Evolutionary conservation across 2,329 filamentous ascomycete genomes (phyloP), one percentile per base, ranked within the genome.

Genomic region (Alternaria hordeiaustralica): DNA sequence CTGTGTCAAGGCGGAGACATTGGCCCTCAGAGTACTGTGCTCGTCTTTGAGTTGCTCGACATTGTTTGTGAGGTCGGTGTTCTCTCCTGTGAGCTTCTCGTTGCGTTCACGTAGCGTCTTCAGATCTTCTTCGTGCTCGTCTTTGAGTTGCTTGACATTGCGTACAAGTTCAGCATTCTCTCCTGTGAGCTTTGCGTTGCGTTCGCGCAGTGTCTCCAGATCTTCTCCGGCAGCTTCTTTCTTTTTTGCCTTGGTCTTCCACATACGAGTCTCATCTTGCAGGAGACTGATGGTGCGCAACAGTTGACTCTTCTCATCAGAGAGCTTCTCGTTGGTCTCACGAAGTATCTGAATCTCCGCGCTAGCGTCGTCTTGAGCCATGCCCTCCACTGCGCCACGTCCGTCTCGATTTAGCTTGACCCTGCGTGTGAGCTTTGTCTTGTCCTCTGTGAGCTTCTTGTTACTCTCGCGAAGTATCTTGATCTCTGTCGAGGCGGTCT

Each of bases 381-480:
- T 46, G 41, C 28, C 9, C 26, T 56, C n/a, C 18, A 57, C 11
- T 21, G 44, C 44, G 23, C 30, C 6, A 26, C 8, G 23, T 47
- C 46, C 44, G 18, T 33, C 21, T 20, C 18, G 25, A 18, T 26
- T 12, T 36, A 25, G 15, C 41, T 23, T 26, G 49, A 26, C 8
- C 5, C 33, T 25, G 18, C 45, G 30, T 43, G 9, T 21, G 56
- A 20, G 20, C 8, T 13, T 30, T 12, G 44, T 23, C 10, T 21
- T 61, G 13, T 61, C 53, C 7, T 57, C 51, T 55, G 28, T 15
- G 2, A 61, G 23, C 23, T 45, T 49, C 23, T 15, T 20, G 25
- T 61, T 57, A 33, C 58, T 50, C 21, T 61, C 30, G 18, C 53
- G 36, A 20, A 57, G 30, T 10, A 61, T 25, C 44, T 41, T 43